Base-by-base conservation (phyloP, 2,329 filamentous ascomycete genomes). In the Aureobasidium leucospermi region DNA sequence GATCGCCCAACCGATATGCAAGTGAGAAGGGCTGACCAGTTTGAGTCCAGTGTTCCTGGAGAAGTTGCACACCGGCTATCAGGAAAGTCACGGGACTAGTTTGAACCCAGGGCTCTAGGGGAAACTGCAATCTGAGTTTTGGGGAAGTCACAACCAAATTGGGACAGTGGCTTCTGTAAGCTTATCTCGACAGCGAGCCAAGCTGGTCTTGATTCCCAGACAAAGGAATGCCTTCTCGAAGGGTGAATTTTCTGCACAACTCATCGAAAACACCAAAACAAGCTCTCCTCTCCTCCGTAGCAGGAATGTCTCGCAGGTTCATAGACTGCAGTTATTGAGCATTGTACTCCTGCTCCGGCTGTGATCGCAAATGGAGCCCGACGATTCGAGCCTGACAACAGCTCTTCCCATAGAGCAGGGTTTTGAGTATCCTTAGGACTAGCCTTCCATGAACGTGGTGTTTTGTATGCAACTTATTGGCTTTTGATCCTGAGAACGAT, bases 41-140 rank as follows among this genome's bases (percentile, higher is more conserved):
- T 51, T 58, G 31, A 46, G 56, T 58, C 45, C 41, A 48, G 10
- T n/a, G 42, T 49, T 48, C 46, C 56, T 58, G 36, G 56, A 16
- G 56, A 42, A 51, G 38, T 42, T 23, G 56, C 28, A 38, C 31
- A 38, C 10, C 51, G 51, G 51, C 23, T 32, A 43, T 34, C 13
- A 32, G 51, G 51, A n/a, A 55, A 34, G n/a, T 23, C 39, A 43
- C 39, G 29, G 29, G n/a, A 32, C 28, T 29, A 29, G 36, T 41
- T 23, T 13, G 41, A 31, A 41, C 48, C 34, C 39, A 52, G 31
- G 48, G 41, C 41, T 39, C 15, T 3, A n/a, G 34, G 29, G 15
- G 36, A 15, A 39, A 41, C 36, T 13, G 10, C 19, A 31, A 31
- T 55, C 38, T 55, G 29, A 29, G n/a, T 55, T 42, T 42, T 43